Conservation (phyloP, 208 protist genomes). For the Zelonia costaricensis region DNA sequence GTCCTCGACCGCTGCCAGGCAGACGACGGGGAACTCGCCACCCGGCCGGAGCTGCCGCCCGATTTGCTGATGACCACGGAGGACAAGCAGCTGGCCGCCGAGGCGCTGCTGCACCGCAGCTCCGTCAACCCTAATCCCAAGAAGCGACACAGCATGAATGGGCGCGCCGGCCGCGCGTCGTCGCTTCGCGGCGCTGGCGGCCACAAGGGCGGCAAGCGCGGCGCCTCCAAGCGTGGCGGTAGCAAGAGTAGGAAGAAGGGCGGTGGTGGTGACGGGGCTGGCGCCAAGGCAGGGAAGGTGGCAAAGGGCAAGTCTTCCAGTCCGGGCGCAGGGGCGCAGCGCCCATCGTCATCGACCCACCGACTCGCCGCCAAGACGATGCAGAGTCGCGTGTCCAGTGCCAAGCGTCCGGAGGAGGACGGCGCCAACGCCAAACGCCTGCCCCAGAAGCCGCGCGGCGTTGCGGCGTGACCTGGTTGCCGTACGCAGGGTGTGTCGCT, state of each 20-base stretch:
- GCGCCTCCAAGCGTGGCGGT: not conserved
- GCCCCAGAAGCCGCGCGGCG: not conserved
- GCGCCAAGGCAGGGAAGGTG: not conserved
- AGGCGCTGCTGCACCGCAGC: constrained; percentile 5
- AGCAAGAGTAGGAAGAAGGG: constrained; percentile 13
- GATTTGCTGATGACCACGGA: constrained; percentile 23
- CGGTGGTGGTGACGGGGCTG: not conserved
- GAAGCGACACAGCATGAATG: constrained; percentile 17
- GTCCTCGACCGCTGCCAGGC: constrained; percentile 23
- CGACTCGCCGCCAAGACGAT: not conserved
- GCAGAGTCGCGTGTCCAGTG: constrained; percentile 1
- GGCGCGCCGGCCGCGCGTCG: constrained; percentile 9
- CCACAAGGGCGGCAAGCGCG: constrained; percentile 12
- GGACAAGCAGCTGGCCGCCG: constrained; percentile 11
- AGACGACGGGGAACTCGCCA: not conserved
- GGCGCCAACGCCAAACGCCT: not conserved
- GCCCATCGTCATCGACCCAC: not conserved
- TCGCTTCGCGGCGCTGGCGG: constrained; percentile 2
- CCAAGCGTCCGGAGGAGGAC: not conserved
- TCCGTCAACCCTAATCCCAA: constrained; percentile 10
- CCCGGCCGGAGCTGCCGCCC: constrained; percentile 17
- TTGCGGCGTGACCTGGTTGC: constrained; percentile 4
- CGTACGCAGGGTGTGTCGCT: too few relatives aligned
- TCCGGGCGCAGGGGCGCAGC: not conserved
- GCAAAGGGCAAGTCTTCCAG: not conserved